phyloP scores from a whole-genome alignment of 169 alveolate species.

The Perkinsus chesapeaki region DNA sequence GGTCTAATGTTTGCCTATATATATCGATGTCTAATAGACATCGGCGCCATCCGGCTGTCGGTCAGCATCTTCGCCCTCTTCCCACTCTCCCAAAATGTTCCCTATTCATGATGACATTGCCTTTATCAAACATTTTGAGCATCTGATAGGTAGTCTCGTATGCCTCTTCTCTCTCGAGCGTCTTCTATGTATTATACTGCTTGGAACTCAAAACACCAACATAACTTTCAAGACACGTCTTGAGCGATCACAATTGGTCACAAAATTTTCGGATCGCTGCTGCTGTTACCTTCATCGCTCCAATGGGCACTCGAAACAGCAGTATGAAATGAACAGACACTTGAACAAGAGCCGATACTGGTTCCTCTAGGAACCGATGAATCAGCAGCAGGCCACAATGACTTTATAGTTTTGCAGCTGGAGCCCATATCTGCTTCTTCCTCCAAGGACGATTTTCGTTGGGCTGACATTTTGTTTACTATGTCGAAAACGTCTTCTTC shows the following conservation, averaged over 20 bases:
- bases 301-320: neutral
- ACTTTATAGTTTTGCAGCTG: neutral
- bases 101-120: too few species aligned
- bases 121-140: too few species aligned
- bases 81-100: too few species aligned
- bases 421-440: neutral
- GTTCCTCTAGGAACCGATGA: neutral
- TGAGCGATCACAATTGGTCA: neutral
- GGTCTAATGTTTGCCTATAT: too few species aligned
- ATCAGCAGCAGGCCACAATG: neutral
- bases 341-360: neutral
- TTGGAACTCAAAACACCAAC: too few species aligned
- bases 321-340: neutral
- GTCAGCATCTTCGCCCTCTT: too few species aligned
- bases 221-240: neutral
- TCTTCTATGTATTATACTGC: too few species aligned
- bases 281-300: neutral
- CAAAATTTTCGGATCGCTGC: neutral
- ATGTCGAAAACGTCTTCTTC: neutral
- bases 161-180: too few species aligned
- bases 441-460: neutral
- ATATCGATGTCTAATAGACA: too few species aligned
- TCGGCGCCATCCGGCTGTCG: too few species aligned
- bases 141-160: too few species aligned
- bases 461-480: neutral